Base-by-base conservation (phyloP, 371 early-diverging fungal species). In the Zychaea mexicana region DNA sequence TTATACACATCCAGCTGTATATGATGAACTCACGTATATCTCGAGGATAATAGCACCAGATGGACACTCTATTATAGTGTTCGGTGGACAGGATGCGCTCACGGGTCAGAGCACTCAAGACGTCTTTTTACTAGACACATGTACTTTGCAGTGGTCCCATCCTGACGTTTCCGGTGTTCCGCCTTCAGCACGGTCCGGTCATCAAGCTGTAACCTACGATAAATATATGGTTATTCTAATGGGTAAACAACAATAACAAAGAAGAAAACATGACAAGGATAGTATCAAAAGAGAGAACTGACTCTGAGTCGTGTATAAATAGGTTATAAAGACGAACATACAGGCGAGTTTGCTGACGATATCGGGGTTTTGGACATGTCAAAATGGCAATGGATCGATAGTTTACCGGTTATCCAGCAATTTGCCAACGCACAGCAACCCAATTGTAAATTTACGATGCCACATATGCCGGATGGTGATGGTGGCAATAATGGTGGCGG, bases 201-300 rank as follows among this genome's bases (percentile, higher is more conserved):
- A 82, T 61, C 63, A 63, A 57, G 74, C 79, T 5, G 60, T 71
- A 12, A 66, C 62, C 10, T 65, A 74, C 46, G 78, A 72, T 19
- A 66, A 82, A 13, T 77, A 79, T 28, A 77, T 77, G 78, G 67
- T 82, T 0, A 55, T 74, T 21, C 55, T 77, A 55, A 56, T 79
- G 57, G 82, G 82, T 42, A 68, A 27, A 21, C 26, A 38, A 42
- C 6, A 59, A 26, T 24, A n/a, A n/a, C n/a, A n/a, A n/a, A n/a
- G n/a, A n/a, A n/a, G n/a, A n/a, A n/a, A n/a, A n/a, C n/a, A n/a
- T n/a, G n/a, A n/a, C n/a, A n/a, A n/a, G n/a, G n/a, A n/a, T n/a
- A n/a, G n/a, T n/a, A n/a, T n/a, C n/a, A n/a, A n/a, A n/a, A n/a
- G n/a, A n/a, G n/a, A n/a, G n/a, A n/a, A n/a, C n/a, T n/a, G n/a